Percentiles rank a stretch among this genome's conserved stretches.
These are phyloP conservation scores for Pseudogymnoascus sp. DNA, from an alignment of 2,329 filamentous ascomycete species.

Conservation along the genomic window DNA sequence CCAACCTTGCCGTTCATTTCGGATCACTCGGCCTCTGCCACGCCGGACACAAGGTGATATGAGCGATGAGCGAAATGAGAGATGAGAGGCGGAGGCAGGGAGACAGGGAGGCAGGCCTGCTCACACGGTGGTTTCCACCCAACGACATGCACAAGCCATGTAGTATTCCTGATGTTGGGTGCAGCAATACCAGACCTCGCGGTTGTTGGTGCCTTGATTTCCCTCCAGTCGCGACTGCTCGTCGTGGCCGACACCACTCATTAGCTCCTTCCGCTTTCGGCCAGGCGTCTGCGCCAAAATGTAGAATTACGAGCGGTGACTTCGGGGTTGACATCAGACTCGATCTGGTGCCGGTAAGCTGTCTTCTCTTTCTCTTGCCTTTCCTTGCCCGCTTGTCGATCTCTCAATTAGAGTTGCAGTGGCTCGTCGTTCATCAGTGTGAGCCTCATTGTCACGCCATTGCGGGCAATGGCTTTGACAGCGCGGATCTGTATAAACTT, in stretches of 20 bases:
- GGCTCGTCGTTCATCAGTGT: neutral
- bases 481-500: slow-evolving; percentile 1
- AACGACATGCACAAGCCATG: neutral
- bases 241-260: neutral
- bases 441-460: slow-evolving; percentile 2
- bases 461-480: slow-evolving; percentile 1
- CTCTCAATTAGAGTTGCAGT: slow-evolving; percentile 5
- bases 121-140: neutral
- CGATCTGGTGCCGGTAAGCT: neutral
- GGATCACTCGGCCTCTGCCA: neutral
- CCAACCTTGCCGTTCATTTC: neutral
- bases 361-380: neutral
- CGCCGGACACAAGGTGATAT: neutral
- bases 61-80: neutral
- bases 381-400: neutral
- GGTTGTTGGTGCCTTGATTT: neutral
- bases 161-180: neutral
- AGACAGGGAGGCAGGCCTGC: neutral
- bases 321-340: neutral
- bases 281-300: neutral
- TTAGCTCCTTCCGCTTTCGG: neutral
- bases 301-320: neutral
- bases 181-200: neutral
- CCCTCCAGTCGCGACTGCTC: neutral
- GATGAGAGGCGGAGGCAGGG: neutral